These are phyloP conservation scores for Ophiostoma angusticollis DNA, from an alignment of 2,329 filamentous ascomycete genomes.

Conservation along the genomic window DNA sequence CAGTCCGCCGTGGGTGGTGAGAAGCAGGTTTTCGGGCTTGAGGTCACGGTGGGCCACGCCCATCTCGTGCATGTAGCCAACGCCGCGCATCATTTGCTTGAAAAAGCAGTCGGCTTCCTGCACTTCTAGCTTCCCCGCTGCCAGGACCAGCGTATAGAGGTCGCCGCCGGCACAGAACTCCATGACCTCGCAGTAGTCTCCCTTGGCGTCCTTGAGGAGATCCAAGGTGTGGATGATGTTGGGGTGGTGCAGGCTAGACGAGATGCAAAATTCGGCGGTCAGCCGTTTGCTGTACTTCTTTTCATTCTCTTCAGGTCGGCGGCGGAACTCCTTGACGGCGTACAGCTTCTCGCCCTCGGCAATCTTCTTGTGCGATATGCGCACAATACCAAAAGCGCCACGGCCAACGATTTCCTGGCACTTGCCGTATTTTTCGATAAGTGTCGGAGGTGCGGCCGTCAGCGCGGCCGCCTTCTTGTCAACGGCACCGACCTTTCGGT, in stretches of 20 bases:
- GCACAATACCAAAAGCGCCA: constrained; percentile 91
- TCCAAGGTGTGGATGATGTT: constrained; percentile 98
- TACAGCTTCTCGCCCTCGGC: constrained; percentile 81
- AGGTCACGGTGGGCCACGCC: constrained; percentile 93
- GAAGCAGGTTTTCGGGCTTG: constrained; percentile 89
- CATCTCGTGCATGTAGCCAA: constrained; percentile 99
- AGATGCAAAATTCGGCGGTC: constrained; percentile 97
- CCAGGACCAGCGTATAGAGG: constrained; percentile 82
- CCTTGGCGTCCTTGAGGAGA: constrained; percentile 87
- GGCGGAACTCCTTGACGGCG: constrained; percentile 95
- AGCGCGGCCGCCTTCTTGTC: constrained; percentile 9
- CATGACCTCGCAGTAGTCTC: constrained; percentile 98
- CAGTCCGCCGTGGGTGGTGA: constrained; percentile 82
- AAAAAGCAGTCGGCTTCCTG: constrained; percentile 95
- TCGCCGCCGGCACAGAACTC: constrained; percentile 97
- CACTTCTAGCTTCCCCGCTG: constrained; percentile 83
- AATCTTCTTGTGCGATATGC: constrained; percentile 91
- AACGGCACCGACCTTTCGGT: constrained; percentile 37
- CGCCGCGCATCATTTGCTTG: constrained; percentile 97
- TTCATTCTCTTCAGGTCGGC: constrained; percentile 82
- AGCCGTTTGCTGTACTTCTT: constrained; percentile 97
- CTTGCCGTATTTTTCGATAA: constrained; percentile 96
- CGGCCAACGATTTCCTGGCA: constrained; percentile 95
- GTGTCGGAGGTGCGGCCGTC: constrained; percentile 29
- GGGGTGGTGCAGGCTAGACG: constrained; percentile 86